phyloP scores from a whole-genome alignment of 2,329 filamentous ascomycete genomes.

The Juglanconis sp. region DNA sequence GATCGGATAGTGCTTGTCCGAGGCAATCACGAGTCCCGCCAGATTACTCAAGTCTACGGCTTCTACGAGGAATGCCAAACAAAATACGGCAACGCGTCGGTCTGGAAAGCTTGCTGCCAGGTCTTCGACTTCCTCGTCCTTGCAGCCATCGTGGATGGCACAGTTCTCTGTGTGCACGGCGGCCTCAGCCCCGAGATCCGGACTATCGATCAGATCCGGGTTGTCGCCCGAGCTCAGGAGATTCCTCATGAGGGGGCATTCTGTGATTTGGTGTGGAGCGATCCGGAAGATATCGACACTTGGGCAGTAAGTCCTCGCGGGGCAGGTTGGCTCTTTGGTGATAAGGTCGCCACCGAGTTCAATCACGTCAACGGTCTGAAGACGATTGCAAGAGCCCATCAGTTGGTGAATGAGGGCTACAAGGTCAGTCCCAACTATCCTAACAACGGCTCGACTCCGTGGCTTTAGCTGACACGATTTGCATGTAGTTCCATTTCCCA shows the following conservation, averaged over 20 bases:
- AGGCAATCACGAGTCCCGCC: constrained; percentile 95
- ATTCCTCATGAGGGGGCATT: constrained; percentile 98
- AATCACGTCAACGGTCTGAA: constrained; percentile 95
- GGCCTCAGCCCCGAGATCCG: constrained; percentile 87
- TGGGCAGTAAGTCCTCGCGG: constrained; percentile 93
- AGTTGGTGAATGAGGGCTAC: constrained; percentile 96
- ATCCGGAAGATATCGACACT: constrained; percentile 94
- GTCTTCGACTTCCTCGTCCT: constrained; percentile 98
- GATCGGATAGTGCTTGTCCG: constrained; percentile 93
- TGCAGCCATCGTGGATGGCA: constrained; percentile 94
- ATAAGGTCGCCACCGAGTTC: constrained; percentile 96
- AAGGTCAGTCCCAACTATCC: constrained; percentile 58
- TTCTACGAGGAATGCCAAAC: constrained; percentile 98
- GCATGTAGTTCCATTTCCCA: constrained; percentile 76
- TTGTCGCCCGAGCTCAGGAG: constrained; percentile 94
- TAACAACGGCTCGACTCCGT: not conserved
- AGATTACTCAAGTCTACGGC: constrained; percentile 97
- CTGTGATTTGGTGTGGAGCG: constrained; percentile 97
- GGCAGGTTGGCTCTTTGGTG: constrained; percentile 96
- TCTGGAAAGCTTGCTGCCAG: constrained; percentile 99
- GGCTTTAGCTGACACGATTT: constrained; percentile 26
- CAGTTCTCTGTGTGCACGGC: constrained; percentile 97
- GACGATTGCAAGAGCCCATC: constrained; percentile 94
- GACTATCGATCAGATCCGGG: constrained; percentile 97
- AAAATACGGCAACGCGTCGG: constrained; percentile 97